Evolutionary conservation across 1,139 yeast genomes (phyloP), one percentile per base, ranked within the genome.

Genomic region (Torulaspora globosa): DNA sequence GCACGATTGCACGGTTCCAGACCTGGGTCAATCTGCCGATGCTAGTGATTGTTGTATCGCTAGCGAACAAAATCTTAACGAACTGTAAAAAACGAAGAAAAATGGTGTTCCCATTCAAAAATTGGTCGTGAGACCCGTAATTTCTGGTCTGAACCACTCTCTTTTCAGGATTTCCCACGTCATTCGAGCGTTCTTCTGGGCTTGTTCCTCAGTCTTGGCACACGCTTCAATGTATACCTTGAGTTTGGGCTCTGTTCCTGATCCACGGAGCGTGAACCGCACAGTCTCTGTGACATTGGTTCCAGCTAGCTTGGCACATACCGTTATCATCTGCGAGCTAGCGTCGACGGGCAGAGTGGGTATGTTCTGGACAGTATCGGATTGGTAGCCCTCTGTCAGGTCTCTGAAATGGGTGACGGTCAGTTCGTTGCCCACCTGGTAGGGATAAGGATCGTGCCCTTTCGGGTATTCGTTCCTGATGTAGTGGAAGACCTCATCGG

Each of bases 171-270:
- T 61, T 5, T 71, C 67, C 97, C 97, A 90, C n/a, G 88, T 84
- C 24, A 70, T 66, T 10, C 67, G 65, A 0, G 95, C 92, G 10
- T 83, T 61, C 0, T 45, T 53, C 1, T 57, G 51, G 0, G 96
- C 87, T 5, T 63, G 57, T 1, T 55, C 60, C 39, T 75, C 83
- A 9, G 63, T 56, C 1, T 54, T 48, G 0, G 86, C 75, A 33
- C 67, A 68, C 0, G 95, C 95, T 63, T 92, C 97, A 36, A 92
- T 82, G 67, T 92, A 92, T 1, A 90, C 87, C 65, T 92, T 92
- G 51, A 92, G 71, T 61, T 92, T 92, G 3, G 97, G 97, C 63
- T 92, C 98, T 0, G 98, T 92, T 8, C 98, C 98, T 3, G 96
- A 87, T 0, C 97, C 97, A 42, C 98, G 74, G 41, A 87, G 81